Conservation (phyloP, 306 rosid genomes). For the Comarum palustre region DNA sequence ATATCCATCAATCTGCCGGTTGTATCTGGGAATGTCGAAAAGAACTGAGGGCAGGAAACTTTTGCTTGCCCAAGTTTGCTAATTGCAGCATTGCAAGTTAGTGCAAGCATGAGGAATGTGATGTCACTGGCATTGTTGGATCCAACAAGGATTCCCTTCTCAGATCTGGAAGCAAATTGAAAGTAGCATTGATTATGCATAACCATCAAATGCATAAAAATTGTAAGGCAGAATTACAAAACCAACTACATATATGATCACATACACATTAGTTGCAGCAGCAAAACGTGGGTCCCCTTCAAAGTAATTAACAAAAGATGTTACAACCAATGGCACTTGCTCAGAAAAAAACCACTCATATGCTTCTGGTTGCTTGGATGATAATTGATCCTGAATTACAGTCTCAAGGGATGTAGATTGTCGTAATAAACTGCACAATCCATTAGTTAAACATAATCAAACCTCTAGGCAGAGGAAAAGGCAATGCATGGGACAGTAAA, state of each 20-base stretch:
- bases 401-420: conserved; percentile 81
- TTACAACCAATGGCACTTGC: conserved; percentile 71
- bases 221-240: conserved; percentile 12
- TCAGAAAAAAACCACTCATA: conserved; percentile 92
- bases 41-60: conserved; percentile 82
- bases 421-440: conserved; percentile 68
- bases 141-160: conserved; percentile 42
- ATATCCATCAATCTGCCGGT: conserved; percentile 90
- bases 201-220: conserved; percentile 23
- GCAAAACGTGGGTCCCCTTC: conserved; percentile 61
- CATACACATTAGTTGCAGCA: conserved; percentile 70
- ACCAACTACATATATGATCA: conserved; percentile 24
- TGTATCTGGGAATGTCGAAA: conserved; percentile 67
- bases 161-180: conserved; percentile 54
- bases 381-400: conserved; percentile 72
- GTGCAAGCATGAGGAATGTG: conserved; percentile 76
- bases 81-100: conserved; percentile 81
- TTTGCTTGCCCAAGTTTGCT: conserved; percentile 78
- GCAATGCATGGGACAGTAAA: conserved; percentile 13
- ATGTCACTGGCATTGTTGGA: conserved; percentile 48
- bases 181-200: conserved; percentile 13
- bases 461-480: conserved; percentile 26
- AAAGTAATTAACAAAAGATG: conserved; percentile 67
- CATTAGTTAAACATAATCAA: conserved; percentile 29
- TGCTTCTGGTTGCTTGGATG: conserved; percentile 73